A percentile compares a stretch with the other conserved stretches of the same genome.
phyloP scores from a whole-genome alignment of 345 rosid species.

The Rhizophora apiculata region DNA sequence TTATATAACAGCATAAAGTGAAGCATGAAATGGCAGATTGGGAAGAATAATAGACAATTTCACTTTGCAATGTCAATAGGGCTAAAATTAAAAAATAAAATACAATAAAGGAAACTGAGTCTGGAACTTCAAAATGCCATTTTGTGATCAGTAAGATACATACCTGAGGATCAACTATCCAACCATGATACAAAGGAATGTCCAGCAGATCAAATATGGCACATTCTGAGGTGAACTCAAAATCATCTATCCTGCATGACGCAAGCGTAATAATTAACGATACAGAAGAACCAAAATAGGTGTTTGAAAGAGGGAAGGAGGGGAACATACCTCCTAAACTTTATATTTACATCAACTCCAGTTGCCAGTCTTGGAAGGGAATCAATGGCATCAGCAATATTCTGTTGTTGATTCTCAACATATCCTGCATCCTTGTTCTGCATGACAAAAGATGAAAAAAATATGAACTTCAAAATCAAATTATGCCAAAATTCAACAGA shows the following conservation, averaged over 20 bases:
- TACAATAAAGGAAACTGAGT: not conserved
- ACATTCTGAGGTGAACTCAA: conserved; percentile 93
- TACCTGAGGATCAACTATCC: conserved; percentile 99
- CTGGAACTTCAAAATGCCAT: not conserved
- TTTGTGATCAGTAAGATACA: conserved; percentile 12
- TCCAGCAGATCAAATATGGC: conserved; percentile 96
- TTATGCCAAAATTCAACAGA: conserved; percentile 1
- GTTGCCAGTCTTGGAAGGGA: conserved; percentile 85
- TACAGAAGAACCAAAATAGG: not conserved
- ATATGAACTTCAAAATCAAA: conserved; percentile 1
- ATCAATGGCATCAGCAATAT: conserved; percentile 94
- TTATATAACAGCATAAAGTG: not conserved
- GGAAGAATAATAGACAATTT: not conserved
- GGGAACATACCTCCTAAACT: conserved; percentile 70
- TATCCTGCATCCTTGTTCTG: conserved; percentile 88
- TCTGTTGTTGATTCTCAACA: conserved; percentile 93
- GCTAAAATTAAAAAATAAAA: too few relatives aligned
- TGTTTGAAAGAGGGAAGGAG: not conserved
- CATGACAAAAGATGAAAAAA: conserved; percentile 8
- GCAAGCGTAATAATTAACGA: conserved; percentile 11
- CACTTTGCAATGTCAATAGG: too few relatives aligned
- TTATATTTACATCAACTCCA: conserved; percentile 96
- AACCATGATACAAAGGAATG: conserved; percentile 93
- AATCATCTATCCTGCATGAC: conserved; percentile 85
- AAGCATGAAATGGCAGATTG: not conserved